Conservation (phyloP, 495 filamentous ascomycete genomes). For the Penicillium fimorum region DNA sequence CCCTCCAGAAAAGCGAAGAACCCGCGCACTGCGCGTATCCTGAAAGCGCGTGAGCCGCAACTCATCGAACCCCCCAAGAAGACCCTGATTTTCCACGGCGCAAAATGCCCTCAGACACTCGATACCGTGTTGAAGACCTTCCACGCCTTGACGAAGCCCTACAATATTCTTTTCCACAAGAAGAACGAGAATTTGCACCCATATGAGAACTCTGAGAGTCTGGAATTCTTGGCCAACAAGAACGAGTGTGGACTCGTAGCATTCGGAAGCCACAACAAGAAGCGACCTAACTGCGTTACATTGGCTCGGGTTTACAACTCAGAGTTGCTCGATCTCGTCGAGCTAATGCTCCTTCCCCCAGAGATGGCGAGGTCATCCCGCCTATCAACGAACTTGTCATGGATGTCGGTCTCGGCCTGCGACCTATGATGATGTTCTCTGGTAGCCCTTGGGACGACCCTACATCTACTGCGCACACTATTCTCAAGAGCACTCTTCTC, state of each 20-base stretch:
- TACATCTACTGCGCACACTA: slow-evolving; percentile 67
- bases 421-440: slow-evolving; percentile 83
- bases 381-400: slow-evolving; percentile 84
- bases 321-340: slow-evolving; percentile 90
- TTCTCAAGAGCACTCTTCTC: slow-evolving; percentile 81
- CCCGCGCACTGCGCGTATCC: slow-evolving; percentile 87
- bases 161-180: slow-evolving; percentile 86
- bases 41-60: slow-evolving; percentile 90
- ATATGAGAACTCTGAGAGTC: slow-evolving; percentile 81
- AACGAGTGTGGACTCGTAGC: slow-evolving; percentile 84
- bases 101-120: slow-evolving; percentile 71
- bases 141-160: slow-evolving; percentile 72
- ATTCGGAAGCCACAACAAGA: slow-evolving; percentile 83
- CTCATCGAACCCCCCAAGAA: slow-evolving; percentile 81
- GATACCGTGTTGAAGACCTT: slow-evolving; percentile 81
- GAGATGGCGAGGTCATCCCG: slow-evolving; percentile 57
- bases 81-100: slow-evolving; percentile 81
- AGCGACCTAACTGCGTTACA: slow-evolving; percentile 86
- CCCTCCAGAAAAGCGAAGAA: slow-evolving; percentile 77
- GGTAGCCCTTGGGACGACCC: slow-evolving; percentile 81
- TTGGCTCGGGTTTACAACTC: slow-evolving; percentile 77
- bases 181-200: slow-evolving; percentile 87
- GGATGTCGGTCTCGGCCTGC: slow-evolving; percentile 66
- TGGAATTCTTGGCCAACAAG: slow-evolving; percentile 93
- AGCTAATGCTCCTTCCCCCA: slow-evolving; percentile 73